Evolutionary conservation across 345 rosid genomes (phyloP), one percentile per base, ranked within the genome.

Genomic region (Pugionium cornutum): DNA sequence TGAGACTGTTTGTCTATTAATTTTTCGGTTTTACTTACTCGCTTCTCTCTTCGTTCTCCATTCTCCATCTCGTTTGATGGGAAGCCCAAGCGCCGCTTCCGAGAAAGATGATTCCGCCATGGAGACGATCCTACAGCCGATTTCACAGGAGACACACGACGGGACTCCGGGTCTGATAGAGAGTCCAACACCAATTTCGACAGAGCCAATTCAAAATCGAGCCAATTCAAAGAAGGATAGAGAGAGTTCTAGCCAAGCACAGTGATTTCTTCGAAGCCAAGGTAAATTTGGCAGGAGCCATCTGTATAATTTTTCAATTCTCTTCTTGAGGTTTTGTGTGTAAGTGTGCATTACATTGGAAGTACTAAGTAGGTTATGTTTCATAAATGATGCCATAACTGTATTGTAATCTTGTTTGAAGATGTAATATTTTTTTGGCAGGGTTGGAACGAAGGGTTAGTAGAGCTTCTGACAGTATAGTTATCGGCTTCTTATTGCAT

Each of bases 381-480:
- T 33, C 36, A 33, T 18, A 18, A 18, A 18, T 18, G 18, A 18
- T 18, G 18, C 18, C 18, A 9, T 39, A 5, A 45, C 29, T 33
- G 9, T 25, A 51, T 6, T 74, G 2, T 26, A 4, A 45, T 64
- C 18, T 18, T 18, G 36, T 64, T 58, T 45, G 33, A 74, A 30
- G 26, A 60, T 39, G 52, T 53, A n/a, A 45, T 6, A 29, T 52
- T 26, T 18, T 40, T 33, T 75, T 79, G 67, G 76, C 88, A 87
- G 92, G 88, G 92, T 10, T 87, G 89, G 89, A 87, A 75, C 67
- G 81, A 87, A 77, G 80, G 60, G 92, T 86, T 81, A 75, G 87
- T 79, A 35, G 27, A 53, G 36, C 60, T 68, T 72, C 67, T 18
- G 59, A n/a, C 46, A 48, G 7, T 33, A 1, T 31, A 0, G n/a